Conservation (phyloP, 768 basidiomycete genomes). For the Daedaleopsis sinensis region DNA sequence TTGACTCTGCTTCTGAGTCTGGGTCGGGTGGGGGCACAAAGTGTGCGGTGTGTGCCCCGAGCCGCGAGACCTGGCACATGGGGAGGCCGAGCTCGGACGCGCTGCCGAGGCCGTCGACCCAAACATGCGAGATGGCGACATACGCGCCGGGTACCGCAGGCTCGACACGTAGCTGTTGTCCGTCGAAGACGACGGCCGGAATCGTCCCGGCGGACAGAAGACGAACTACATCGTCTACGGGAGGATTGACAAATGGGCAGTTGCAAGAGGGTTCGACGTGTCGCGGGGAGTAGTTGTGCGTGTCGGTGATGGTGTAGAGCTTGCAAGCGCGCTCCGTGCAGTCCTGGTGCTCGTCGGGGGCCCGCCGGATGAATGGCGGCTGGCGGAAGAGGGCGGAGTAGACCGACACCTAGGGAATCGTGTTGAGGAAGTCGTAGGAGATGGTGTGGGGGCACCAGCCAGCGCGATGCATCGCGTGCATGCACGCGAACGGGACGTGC, state of each 20-base stretch:
- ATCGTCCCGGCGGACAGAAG: background rate
- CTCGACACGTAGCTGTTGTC: background rate
- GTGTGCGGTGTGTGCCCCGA: background rate
- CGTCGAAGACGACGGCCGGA: background rate
- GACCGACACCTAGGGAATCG: no score
- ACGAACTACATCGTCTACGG: no score
- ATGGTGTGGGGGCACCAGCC: background rate
- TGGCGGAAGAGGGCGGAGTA: no score
- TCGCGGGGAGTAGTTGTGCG: background rate
- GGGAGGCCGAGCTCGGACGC: slow-evolving; percentile 7
- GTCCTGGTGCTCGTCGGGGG: background rate
- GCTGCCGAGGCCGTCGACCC: slow-evolving; percentile 9
- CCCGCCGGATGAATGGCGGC: no score
- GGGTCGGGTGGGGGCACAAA: no score
- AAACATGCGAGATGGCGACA: slow-evolving; percentile 12
- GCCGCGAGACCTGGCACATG: slow-evolving; percentile 1
- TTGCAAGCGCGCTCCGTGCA: background rate
- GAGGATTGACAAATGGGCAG: no score
- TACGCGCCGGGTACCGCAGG: background rate
- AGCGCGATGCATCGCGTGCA: background rate
- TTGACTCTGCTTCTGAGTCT: no score
- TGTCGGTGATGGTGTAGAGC: background rate
- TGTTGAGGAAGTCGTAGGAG: background rate
- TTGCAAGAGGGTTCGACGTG: background rate
- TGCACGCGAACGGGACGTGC: no score